These are phyloP conservation scores for Cicer chorassanicum DNA, from an alignment of 306 rosid species.

Conservation along the genomic window DNA sequence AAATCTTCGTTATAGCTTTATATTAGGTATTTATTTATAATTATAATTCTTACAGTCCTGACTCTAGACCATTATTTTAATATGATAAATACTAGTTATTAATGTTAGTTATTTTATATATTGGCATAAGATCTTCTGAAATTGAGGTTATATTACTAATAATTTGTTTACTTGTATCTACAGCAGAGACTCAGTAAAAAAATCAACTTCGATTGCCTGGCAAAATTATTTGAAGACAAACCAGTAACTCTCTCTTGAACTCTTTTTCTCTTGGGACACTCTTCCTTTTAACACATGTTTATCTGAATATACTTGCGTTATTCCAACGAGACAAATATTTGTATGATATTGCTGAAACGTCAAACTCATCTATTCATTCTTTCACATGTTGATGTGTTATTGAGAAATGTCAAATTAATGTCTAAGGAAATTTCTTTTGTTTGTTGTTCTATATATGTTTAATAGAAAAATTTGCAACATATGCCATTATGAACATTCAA, in stretches of 20 bases:
- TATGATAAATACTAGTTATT: too few relatives aligned
- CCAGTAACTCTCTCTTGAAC: constrained; percentile 49
- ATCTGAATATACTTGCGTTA: neutral
- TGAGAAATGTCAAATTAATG: neutral
- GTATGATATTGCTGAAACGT: neutral
- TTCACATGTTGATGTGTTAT: neutral
- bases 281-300: neutral
- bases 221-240: constrained; percentile 54
- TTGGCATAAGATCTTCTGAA: constrained; percentile 10
- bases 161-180: constrained; percentile 41
- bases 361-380: neutral
- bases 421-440: constrained; percentile 8
- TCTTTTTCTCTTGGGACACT: constrained; percentile 14
- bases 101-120: constrained; percentile 3
- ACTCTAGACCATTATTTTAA: neutral
- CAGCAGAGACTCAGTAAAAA: constrained; percentile 67
- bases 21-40: too few relatives aligned
- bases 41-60: neutral
- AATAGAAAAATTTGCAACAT: neutral
- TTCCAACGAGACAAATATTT: neutral
- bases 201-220: constrained; percentile 66
- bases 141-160: neutral
- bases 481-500: neutral
- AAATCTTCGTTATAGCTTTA: too few relatives aligned
- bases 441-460: neutral